Evolutionary conservation across 2,329 filamentous ascomycete genomes (phyloP).

Genomic region (Penicillium psychrosexuale): DNA sequence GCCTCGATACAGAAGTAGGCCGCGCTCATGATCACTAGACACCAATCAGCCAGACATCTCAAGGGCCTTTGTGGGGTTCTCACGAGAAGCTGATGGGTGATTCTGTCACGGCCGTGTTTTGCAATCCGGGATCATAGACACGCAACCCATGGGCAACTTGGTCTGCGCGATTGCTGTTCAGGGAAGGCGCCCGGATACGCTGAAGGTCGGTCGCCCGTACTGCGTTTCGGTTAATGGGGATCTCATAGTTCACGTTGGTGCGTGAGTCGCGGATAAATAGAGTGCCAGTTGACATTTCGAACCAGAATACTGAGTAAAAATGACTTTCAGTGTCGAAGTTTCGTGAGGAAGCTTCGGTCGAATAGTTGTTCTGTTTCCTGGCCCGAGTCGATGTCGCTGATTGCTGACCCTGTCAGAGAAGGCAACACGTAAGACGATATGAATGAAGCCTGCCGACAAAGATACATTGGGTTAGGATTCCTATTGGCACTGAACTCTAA

Average conservation of each 20-base stretch:
- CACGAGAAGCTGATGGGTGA: slow-evolving; percentile 35
- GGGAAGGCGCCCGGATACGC: slow-evolving; percentile 22
- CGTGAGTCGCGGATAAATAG: slow-evolving; percentile 30
- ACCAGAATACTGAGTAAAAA: neutral
- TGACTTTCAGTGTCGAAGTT: neutral
- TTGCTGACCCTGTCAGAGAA: too few relatives aligned
- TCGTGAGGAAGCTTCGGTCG: neutral
- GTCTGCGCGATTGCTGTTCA: slow-evolving; percentile 20
- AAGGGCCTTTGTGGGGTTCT: neutral
- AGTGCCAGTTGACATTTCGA: slow-evolving; percentile 13
- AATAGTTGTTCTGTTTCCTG: too few relatives aligned
- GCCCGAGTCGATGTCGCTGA: too few relatives aligned
- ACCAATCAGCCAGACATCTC: neutral
- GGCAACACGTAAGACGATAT: too few relatives aligned
- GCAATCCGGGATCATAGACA: slow-evolving; percentile 34
- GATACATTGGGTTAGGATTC: neutral
- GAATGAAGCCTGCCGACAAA: neutral
- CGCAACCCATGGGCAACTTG: slow-evolving; percentile 28
- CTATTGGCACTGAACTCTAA: neutral
- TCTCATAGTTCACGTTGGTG: slow-evolving; percentile 26
- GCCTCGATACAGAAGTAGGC: slow-evolving; percentile 30
- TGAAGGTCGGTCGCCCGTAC: slow-evolving; percentile 30
- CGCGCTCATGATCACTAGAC: slow-evolving; percentile 28
- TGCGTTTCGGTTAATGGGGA: slow-evolving; percentile 30
- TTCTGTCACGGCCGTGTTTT: slow-evolving; percentile 33